Base-by-base conservation (phyloP, 176 grass and related monocot genomes). In the Carex scoparia region DNA sequence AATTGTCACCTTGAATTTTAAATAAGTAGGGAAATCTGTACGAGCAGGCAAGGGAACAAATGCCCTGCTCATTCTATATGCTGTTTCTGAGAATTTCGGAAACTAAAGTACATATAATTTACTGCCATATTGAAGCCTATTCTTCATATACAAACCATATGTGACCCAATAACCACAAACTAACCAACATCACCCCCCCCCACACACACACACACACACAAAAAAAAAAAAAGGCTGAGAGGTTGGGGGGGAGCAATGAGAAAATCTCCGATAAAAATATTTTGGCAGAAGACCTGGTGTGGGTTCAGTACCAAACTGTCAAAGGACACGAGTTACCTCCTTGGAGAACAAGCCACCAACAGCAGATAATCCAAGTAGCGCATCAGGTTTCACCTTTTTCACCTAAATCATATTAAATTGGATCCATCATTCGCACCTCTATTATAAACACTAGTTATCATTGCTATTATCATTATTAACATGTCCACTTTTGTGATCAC, bases 361-460 rank as follows among this genome's bases (percentile, higher is more conserved):
- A 72, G 96, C 96, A 88, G 96, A 95, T 92, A 98, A 87, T 89
- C 93, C 96, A 91, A 98, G 96, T 73, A 98, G 85, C 80, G 95
- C 96, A 87, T 95, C 96, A 84, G 96, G 96, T 79, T 95, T 98
- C 66, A 94, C 96, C 87, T 94, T 98, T 88, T 91, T 95, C 92
- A 95, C 96, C 93, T 98, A 82, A 13, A 84, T 83, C 61, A 79
- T 55, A 79, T 10, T 72, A 69, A 87, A 71, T 81, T 44, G 8
- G 40, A 46, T 83, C 64, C 63, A 69, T 83, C 64, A 81, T 65
- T 78, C 4, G 5, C 28, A 78, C 74, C 51, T 77, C 23, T 78
- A 33, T 78, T 51, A 15, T 31, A 11, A 55, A 55, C 73, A 78
- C 23, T 15, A 33, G 28, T 32, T 16, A 78, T 16, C 61, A 54